Evolutionary conservation across 2,329 filamentous ascomycete species (phyloP).

Genomic region (Pestalotiopsis sp.): DNA sequence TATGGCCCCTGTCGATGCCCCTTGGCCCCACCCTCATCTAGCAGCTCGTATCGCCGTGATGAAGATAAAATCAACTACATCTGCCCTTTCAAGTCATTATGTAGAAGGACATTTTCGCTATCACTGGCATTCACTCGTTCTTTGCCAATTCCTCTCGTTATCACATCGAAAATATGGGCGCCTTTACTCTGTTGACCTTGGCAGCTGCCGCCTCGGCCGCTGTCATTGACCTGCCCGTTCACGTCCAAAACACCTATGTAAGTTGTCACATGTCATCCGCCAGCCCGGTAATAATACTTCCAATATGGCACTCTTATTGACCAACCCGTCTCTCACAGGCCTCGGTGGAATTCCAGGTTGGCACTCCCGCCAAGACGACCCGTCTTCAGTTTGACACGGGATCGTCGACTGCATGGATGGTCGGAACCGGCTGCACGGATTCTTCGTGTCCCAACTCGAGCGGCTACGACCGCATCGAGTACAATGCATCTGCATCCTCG

Average conservation of each 20-base stretch:
- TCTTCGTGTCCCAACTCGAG: constrained; percentile 27
- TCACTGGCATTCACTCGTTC: constrained; percentile 1
- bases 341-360: constrained; percentile 23
- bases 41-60: not conserved
- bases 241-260: constrained; percentile 18
- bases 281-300: not conserved
- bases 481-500: constrained; percentile 28
- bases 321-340: not conserved
- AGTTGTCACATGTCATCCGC: constrained; percentile 4
- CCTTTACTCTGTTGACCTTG: not conserved
- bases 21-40: not conserved
- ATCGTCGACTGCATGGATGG: constrained; percentile 36
- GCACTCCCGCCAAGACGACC: constrained; percentile 30
- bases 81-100: not conserved
- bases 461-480: constrained; percentile 29
- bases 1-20: not conserved
- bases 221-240: constrained; percentile 18
- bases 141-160: not conserved
- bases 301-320: not conserved
- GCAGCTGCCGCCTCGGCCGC: constrained; percentile 13
- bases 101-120: not conserved
- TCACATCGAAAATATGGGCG: not conserved
- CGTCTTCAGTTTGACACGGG: constrained; percentile 37
- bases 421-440: constrained; percentile 27
- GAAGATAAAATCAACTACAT: not conserved